phyloP scores from a whole-genome alignment of 1,284 basidiomycete species.

The Leccinum fuscescens region DNA sequence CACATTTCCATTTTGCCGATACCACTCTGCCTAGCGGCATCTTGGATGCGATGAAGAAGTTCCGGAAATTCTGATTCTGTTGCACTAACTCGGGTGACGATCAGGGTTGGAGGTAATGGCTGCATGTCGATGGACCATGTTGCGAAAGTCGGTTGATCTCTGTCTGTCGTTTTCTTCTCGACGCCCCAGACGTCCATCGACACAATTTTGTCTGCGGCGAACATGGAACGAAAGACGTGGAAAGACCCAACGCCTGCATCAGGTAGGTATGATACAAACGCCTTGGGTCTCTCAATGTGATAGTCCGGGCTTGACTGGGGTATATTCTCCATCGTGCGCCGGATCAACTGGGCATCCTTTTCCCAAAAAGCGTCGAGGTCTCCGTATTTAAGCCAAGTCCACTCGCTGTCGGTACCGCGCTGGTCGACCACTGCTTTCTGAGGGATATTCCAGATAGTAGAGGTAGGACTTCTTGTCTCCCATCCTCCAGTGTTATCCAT shows the following conservation, averaged over 20 bases:
- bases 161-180: conserved; percentile 14
- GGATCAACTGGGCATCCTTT: conserved; percentile 24
- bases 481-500: conserved; percentile 44
- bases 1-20: conserved; percentile 53
- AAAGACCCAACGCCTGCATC: conserved; percentile 22
- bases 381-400: conserved; percentile 25
- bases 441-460: conserved; percentile 45
- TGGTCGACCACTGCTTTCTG: conserved; percentile 5
- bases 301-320: conserved; percentile 6
- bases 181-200: conserved; percentile 41
- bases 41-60: conserved; percentile 41
- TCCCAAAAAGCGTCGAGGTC: conserved; percentile 17
- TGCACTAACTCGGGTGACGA: conserved; percentile 51
- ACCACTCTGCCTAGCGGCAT: conserved; percentile 39
- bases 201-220: conserved; percentile 9
- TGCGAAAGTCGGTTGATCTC: conserved; percentile 37
- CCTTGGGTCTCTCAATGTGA: conserved; percentile 10
- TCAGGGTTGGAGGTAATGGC: conserved; percentile 38
- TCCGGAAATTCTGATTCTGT: conserved; percentile 36
- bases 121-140: conserved; percentile 53
- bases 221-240: conserved; percentile 15
- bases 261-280: conserved; percentile 21
- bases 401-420: conserved; percentile 9
- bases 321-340: conserved; percentile 23
- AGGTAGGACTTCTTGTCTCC: conserved; percentile 40